A percentile compares a stretch with the other conserved stretches of the same genome.
phyloP scores from a whole-genome alignment of 176 grass and related monocot species.

The Luzula sylvatica region DNA sequence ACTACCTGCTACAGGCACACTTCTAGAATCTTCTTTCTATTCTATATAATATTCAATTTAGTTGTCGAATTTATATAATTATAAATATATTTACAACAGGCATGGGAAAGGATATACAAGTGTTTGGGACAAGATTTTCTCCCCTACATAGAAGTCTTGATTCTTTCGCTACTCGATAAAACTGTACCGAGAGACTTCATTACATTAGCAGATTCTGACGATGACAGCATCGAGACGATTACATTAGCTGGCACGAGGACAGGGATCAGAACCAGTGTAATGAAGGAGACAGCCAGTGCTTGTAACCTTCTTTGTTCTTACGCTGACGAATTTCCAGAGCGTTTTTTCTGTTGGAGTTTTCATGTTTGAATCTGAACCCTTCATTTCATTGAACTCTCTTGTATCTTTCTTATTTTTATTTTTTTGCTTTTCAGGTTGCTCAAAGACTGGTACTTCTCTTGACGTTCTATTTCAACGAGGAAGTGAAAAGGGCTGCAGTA shows the following conservation, averaged over 20 bases:
- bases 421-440: constrained; percentile 51
- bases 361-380: too few species aligned
- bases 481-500: constrained; percentile 97
- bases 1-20: constrained; percentile 94
- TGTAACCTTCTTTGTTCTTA: constrained; percentile 99
- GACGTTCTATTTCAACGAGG: constrained; percentile 97
- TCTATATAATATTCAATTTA: too few species aligned
- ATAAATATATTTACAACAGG: too few species aligned
- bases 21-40: too few species aligned
- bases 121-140: constrained; percentile 98
- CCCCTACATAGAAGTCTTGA: constrained; percentile 95
- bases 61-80: too few species aligned
- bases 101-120: constrained; percentile 94
- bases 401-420: not conserved
- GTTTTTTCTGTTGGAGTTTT: constrained; percentile 96
- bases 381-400: not conserved
- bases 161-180: constrained; percentile 90
- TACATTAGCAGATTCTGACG: constrained; percentile 90
- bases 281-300: constrained; percentile 97
- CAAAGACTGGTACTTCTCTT: constrained; percentile 85
- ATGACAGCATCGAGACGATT: constrained; percentile 94
- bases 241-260: constrained; percentile 91
- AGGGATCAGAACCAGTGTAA: constrained; percentile 83
- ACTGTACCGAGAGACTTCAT: constrained; percentile 90
- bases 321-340: constrained; percentile 95